These are phyloP conservation scores for Balamuthia mandrillaris DNA, from an alignment of 208 protist species.

Conservation along the genomic window DNA sequence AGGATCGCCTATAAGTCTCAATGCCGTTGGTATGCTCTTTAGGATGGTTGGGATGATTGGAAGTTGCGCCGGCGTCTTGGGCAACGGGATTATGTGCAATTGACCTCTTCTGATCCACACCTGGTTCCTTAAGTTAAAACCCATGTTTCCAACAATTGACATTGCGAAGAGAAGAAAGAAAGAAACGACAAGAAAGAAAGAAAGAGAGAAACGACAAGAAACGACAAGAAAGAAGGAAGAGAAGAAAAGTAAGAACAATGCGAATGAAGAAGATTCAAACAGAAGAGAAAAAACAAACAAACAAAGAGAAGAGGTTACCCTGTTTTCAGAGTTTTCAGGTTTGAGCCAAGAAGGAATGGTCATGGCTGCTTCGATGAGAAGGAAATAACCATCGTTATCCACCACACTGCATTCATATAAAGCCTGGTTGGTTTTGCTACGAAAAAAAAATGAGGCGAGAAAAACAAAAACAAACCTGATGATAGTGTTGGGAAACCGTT, in stretches of 20 bases:
- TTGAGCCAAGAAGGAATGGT: conserved; percentile 59
- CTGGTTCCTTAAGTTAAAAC: not conserved
- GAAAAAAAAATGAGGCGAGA: not conserved
- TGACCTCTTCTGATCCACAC: not conserved
- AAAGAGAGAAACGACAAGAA: not conserved
- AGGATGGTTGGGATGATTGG: conserved; percentile 6
- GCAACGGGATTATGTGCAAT: conserved; percentile 31
- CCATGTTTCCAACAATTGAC: not conserved
- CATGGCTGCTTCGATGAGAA: conserved; percentile 61
- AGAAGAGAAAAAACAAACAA: not conserved
- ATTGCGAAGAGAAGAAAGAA: too few relatives aligned
- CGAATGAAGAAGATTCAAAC: not conserved
- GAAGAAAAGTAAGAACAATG: not conserved
- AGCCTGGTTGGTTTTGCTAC: not conserved
- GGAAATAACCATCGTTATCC: conserved; percentile 67
- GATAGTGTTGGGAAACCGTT: not conserved
- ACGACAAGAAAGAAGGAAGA: not conserved
- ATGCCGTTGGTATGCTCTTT: not conserved
- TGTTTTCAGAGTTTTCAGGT: conserved; percentile 38
- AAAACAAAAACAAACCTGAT: conserved; percentile 10
- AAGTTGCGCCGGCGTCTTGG: conserved; percentile 21
- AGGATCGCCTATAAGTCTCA: not conserved
- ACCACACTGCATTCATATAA: not conserved
- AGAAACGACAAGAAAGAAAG: not conserved
- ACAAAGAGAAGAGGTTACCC: too few relatives aligned